Evolutionary conservation across 371 early-diverging fungal genomes (phyloP).

Genomic region (Actinomortierella wolfii): DNA sequence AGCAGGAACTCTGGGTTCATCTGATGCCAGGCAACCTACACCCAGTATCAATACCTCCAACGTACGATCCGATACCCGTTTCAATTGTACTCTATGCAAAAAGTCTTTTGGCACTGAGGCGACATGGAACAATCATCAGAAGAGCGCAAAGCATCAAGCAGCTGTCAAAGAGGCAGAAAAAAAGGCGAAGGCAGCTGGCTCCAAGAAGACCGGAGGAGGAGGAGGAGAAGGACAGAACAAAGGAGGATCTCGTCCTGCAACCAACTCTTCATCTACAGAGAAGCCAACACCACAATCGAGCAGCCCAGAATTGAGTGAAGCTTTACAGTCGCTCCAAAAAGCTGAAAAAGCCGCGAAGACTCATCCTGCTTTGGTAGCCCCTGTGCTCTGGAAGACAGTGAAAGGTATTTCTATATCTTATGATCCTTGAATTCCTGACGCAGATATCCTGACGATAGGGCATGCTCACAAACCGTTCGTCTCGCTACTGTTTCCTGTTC

Average conservation of each 20-base stretch:
- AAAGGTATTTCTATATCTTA: slow-evolving; percentile 19
- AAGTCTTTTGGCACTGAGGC: slow-evolving; percentile 44
- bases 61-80: slow-evolving; percentile 9
- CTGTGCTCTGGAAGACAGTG: slow-evolving; percentile 41
- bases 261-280: not conserved
- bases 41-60: slow-evolving; percentile 2
- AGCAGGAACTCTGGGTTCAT: slow-evolving; percentile 4
- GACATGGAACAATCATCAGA: slow-evolving; percentile 44
- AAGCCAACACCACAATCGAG: slow-evolving; percentile 7
- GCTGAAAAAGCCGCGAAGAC: slow-evolving; percentile 20
- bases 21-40: not conserved
- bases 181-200: slow-evolving; percentile 20
- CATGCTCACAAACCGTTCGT: not conserved
- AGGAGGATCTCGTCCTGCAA: not conserved
- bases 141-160: slow-evolving; percentile 39
- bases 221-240: not conserved
- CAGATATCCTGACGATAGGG: not conserved
- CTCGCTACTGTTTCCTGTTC: not conserved
- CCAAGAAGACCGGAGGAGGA: slow-evolving; percentile 1
- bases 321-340: slow-evolving; percentile 30
- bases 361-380: slow-evolving; percentile 30
- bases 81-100: slow-evolving; percentile 35
- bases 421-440: not conserved
- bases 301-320: slow-evolving; percentile 26
- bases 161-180: slow-evolving; percentile 38